These are phyloP conservation scores for Combretum micranthum DNA, from an alignment of 345 rosid species.

Conservation along the genomic window DNA sequence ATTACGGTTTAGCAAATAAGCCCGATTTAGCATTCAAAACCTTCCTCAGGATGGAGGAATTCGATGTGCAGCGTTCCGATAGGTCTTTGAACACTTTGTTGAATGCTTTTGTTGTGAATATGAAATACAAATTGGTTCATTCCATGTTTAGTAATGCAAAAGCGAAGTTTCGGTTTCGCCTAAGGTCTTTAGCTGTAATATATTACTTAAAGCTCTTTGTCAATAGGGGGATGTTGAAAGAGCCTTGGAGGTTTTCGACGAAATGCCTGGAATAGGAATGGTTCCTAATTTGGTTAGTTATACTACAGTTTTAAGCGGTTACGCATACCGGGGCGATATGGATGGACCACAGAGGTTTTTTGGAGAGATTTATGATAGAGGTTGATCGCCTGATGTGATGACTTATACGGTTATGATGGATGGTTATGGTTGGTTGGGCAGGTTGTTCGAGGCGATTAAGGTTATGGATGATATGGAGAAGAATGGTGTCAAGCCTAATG, in stretches of 20 bases:
- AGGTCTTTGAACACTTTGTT: constrained; percentile 72
- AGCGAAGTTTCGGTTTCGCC: constrained; percentile 51
- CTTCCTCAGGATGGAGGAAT: constrained; percentile 51
- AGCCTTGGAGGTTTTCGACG: constrained; percentile 59
- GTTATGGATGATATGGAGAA: constrained; percentile 90
- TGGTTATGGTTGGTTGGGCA: constrained; percentile 67
- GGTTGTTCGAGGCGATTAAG: constrained; percentile 62
- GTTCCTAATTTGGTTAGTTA: constrained; percentile 68
- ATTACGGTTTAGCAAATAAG: constrained; percentile 68
- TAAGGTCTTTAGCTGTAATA: constrained; percentile 64
- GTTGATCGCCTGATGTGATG: constrained; percentile 79
- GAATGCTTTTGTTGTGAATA: constrained; percentile 66
- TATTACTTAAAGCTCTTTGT: constrained; percentile 65
- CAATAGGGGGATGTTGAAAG: constrained; percentile 49
- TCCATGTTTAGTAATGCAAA: constrained; percentile 43
- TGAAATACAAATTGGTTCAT: constrained; percentile 51
- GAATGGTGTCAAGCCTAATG: constrained; percentile 65
- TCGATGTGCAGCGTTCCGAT: constrained; percentile 57
- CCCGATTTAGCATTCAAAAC: constrained; percentile 44
- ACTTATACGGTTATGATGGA: constrained; percentile 67
- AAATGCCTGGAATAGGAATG: constrained; percentile 78
- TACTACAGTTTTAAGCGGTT: constrained; percentile 74
- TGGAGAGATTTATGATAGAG: constrained; percentile 56
- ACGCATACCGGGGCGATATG: constrained; percentile 62
- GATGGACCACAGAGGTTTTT: constrained; percentile 52